Evolutionary conservation across 257 asterid species (phyloP), one percentile per base, ranked within the genome.

Genomic region (Verbascum thapsus): DNA sequence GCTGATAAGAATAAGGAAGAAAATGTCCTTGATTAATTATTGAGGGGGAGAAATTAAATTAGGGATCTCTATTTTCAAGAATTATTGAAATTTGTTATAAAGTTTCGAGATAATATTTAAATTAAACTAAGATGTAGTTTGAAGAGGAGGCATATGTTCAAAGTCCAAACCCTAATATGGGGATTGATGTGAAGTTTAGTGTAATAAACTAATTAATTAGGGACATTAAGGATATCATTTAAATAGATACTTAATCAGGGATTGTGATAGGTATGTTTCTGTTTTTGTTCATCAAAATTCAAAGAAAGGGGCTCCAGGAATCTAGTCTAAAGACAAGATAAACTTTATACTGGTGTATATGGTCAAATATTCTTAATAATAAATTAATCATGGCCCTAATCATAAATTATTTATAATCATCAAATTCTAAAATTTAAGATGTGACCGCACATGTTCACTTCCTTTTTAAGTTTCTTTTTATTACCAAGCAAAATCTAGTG

Each of bases 121-220:
- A 52, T 64, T 67, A 71, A 17, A 67, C 12, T 59, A 44, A 57
- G 35, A 12, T 80, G 86, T 80, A 74, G 88, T 83, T 77, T 78
- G 87, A 80, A 77, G 40, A 72, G 82, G 84, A 75, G 86, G 86
- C 94, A 83, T 32, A 59, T 76, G 56, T 83, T 83, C 84, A 68
- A 77, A 76, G 80, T 79, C 79, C 74, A 80, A 82, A 73, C 86
- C 88, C 53, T 53, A 76, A 81, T 44, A 72, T 64, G 42, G 74
- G 90, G 90, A 76, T 42, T 66, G 59, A 44, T 12, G 35, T 32
- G 47, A 41, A 32, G 13, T 32, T 53, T 48, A 20, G 54, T 48
- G 20, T 48, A 7, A 17, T 15, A 26, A 47, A 0, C 8, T 26
- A 47, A 26, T 26, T 26, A 26, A 26, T 26, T 26, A 32, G n/a